Evolutionary conservation across 805 yeast species (phyloP), one percentile per base, ranked within the genome.

Genomic region (Candida alai): DNA sequence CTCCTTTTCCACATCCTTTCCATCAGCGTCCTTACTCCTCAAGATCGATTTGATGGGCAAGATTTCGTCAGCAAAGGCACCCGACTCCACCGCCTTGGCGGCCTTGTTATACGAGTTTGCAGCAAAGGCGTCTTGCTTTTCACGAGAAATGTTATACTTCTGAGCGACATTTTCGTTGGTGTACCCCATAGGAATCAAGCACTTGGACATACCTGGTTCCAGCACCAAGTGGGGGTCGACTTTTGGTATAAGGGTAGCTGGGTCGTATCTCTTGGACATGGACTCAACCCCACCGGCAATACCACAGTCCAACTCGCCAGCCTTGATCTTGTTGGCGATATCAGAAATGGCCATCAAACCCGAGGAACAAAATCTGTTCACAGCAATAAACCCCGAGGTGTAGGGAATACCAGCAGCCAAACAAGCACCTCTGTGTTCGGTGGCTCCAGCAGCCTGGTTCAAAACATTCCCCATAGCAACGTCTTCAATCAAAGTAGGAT

Each of bases 301-400:
- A 37, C 97, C 97, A 50, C 90, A 73, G 45, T 79, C 85, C 50
- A 90, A 88, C 70, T 89, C 96, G 26, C 97, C 97, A 39, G 76
- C 65, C 48, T 70, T 68, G 54, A 90, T 89, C 65, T 85, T 86
- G 66, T 83, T 85, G 46, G 96, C 96, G 48, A 90, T 76, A 55
- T 85, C 93, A 52, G 84, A 81, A 23, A 89, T 77, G 10, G 96
- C 94, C 74, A 88, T 84, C 51, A 90, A 70, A 18, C 97, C 97
- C 2, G 95, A 84, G 6, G 96, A 86, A 61, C 97, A 90, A 60
- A 89, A 97, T 63, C 97, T 79, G 70, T 90, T 90, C 44, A 90
- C 55, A 11, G 96, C 88, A 51, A 78, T 64, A 48, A 89, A 85
- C 7, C 95, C 89, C 10, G 81, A 72, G 2, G 79, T 61, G 56